phyloP scores from a whole-genome alignment of 2,329 filamentous ascomycete species.

The Volutella citrinella region DNA sequence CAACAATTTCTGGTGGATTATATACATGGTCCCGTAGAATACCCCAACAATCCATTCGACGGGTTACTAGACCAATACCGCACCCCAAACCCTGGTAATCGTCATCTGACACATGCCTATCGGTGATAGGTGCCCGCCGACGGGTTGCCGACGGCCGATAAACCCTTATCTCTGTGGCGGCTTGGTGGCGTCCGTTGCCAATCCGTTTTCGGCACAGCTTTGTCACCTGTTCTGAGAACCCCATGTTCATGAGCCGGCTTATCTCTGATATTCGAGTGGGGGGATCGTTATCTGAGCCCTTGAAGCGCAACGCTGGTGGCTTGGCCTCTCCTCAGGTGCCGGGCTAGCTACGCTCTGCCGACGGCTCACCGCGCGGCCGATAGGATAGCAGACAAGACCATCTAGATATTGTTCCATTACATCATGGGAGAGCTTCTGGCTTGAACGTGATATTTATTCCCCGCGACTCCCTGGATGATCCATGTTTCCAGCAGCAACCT shows the following conservation, averaged over 20 bases:
- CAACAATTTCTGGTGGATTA: no score
- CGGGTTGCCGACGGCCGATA: neutral
- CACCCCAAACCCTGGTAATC: no score
- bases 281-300: neutral
- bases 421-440: no score
- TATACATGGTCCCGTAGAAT: no score
- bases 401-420: constrained; percentile 4
- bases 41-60: no score
- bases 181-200: constrained; percentile 2
- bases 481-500: neutral
- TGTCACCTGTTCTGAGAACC: neutral
- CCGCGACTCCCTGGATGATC: neutral
- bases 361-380: constrained; percentile 2
- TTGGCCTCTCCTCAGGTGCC: no score
- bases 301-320: no score
- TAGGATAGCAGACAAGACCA: neutral
- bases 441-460: constrained; percentile 4
- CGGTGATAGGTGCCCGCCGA: constrained; percentile 1
- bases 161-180: constrained; percentile 1
- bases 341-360: neutral
- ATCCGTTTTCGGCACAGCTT: neutral
- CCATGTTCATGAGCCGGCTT: no score
- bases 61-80: no score
- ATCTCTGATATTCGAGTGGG: constrained; percentile 1
- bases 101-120: neutral